Percentiles rank a stretch among this genome's conserved stretches.
phyloP scores from a whole-genome alignment of 2,329 filamentous ascomycete genomes.

The Exserohilum rostratum region DNA sequence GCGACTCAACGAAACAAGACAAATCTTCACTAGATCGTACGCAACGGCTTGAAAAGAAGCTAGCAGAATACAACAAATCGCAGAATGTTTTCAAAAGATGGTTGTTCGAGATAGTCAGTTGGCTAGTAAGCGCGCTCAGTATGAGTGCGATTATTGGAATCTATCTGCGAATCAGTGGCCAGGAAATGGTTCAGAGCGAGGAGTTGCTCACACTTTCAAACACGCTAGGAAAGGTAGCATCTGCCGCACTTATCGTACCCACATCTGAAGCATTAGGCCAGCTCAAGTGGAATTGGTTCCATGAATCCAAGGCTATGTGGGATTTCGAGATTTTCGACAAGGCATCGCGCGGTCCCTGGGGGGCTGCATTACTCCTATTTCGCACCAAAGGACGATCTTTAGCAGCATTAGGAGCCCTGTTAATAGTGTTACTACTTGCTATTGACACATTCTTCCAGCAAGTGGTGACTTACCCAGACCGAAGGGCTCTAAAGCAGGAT shows the following conservation, averaged over 20 bases:
- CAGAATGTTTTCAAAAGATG: constrained; percentile 29
- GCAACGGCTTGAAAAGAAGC: constrained; percentile 27
- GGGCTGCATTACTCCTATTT: constrained; percentile 17
- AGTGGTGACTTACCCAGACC: constrained; percentile 29
- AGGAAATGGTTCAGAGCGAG: too few relatives aligned
- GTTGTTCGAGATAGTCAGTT: constrained; percentile 39
- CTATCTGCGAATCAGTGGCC: constrained; percentile 32
- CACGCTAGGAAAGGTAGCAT: constrained; percentile 21
- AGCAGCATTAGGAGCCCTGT: constrained; percentile 12
- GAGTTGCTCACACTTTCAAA: constrained; percentile 20
- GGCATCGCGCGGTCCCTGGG: constrained; percentile 20
- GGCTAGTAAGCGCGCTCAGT: constrained; percentile 37
- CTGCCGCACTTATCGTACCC: constrained; percentile 29
- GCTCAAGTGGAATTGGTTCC: constrained; percentile 37
- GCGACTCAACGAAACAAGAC: not conserved
- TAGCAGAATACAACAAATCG: constrained; percentile 32
- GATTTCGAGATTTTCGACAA: constrained; percentile 45
- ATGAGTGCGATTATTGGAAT: constrained; percentile 44
- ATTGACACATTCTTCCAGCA: constrained; percentile 42
- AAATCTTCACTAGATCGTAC: constrained; percentile 19
- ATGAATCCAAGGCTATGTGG: constrained; percentile 25
- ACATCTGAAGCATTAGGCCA: constrained; percentile 35
- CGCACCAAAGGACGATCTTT: constrained; percentile 22
- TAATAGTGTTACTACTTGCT: constrained; percentile 12
- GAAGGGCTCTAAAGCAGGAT: constrained; percentile 15